phyloP scores from a whole-genome alignment of 2,329 filamentous ascomycete genomes.

The Scleromitrula shiraiana region DNA sequence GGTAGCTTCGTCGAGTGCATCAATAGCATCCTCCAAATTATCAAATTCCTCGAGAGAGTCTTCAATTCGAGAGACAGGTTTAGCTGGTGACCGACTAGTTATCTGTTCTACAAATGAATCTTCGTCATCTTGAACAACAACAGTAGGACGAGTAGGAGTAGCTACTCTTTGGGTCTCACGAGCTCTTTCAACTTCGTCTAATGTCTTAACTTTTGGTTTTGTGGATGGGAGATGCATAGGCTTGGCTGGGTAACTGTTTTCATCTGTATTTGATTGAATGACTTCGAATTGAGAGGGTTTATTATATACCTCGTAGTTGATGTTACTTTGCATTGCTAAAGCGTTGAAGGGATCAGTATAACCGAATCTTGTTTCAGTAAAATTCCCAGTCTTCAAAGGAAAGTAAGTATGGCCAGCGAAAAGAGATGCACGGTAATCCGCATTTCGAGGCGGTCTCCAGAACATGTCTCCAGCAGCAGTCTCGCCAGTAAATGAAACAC shows the following conservation, averaged over 20 bases:
- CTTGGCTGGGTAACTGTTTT: neutral
- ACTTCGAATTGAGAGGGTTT: neutral
- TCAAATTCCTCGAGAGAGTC: conserved; percentile 57
- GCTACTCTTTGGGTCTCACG: conserved; percentile 6
- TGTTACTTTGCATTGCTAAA: conserved; percentile 17
- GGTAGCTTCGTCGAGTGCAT: conserved; percentile 31
- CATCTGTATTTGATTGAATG: neutral
- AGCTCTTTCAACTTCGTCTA: conserved; percentile 24
- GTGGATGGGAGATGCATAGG: neutral
- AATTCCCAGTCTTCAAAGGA: conserved; percentile 4
- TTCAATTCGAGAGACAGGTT: conserved; percentile 44
- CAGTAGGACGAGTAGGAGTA: neutral
- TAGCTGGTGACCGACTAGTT: conserved; percentile 31
- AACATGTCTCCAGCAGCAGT: conserved; percentile 1
- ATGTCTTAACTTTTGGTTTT: conserved; percentile 19
- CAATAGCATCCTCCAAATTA: conserved; percentile 52
- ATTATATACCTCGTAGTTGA: neutral
- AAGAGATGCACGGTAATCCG: conserved; percentile 13
- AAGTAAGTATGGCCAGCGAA: conserved; percentile 6
- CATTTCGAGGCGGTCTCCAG: conserved; percentile 6
- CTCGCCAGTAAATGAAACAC: conserved; percentile 11
- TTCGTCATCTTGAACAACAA: conserved; percentile 16
- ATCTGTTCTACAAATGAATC: conserved; percentile 33
- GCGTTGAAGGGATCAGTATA: conserved; percentile 10
- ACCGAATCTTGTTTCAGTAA: neutral